phyloP scores from a whole-genome alignment of 768 basidiomycete genomes.

The Lyophyllum atratum region DNA sequence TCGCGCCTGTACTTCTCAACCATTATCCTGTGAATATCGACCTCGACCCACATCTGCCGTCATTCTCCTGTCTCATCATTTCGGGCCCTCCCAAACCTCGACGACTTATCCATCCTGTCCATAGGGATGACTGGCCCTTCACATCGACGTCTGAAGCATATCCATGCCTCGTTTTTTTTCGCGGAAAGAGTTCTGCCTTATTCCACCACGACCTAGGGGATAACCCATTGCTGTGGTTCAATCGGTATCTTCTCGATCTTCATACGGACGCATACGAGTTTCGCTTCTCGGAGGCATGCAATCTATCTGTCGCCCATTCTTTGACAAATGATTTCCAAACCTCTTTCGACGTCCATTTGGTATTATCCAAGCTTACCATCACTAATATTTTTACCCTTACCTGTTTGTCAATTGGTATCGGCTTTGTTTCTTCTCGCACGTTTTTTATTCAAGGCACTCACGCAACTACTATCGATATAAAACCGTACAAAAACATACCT shows the following conservation, averaged over 20 bases:
- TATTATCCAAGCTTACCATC: conserved; percentile 15
- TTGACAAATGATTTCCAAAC: conserved; percentile 14
- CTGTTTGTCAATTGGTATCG: conserved; percentile 36
- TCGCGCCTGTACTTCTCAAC: conserved; percentile 31
- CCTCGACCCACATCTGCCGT: conserved; percentile 25
- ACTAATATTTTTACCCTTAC: conserved; percentile 18
- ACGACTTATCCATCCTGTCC: conserved; percentile 73
- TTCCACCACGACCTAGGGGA: background rate
- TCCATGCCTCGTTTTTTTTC: conserved; percentile 26
- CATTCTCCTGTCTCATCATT: conserved; percentile 28
- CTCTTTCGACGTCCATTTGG: conserved; percentile 16
- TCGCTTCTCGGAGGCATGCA: conserved; percentile 18
- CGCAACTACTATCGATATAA: conserved; percentile 35
- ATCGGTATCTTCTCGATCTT: conserved; percentile 16
- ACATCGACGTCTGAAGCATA: conserved; percentile 24
- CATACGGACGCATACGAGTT: conserved; percentile 22
- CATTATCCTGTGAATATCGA: conserved; percentile 34
- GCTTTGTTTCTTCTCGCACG: conserved; percentile 34
- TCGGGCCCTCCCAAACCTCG: conserved; percentile 33
- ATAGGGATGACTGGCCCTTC: conserved; percentile 38
- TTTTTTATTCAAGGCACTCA: conserved; percentile 22
- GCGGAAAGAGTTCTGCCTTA: background rate
- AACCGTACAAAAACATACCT: conserved; percentile 54
- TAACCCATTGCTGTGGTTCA: conserved; percentile 12
- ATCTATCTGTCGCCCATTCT: conserved; percentile 9